phyloP scores from a whole-genome alignment of 2,329 filamentous ascomycete species.

The Apiospora kogelbergensis region DNA sequence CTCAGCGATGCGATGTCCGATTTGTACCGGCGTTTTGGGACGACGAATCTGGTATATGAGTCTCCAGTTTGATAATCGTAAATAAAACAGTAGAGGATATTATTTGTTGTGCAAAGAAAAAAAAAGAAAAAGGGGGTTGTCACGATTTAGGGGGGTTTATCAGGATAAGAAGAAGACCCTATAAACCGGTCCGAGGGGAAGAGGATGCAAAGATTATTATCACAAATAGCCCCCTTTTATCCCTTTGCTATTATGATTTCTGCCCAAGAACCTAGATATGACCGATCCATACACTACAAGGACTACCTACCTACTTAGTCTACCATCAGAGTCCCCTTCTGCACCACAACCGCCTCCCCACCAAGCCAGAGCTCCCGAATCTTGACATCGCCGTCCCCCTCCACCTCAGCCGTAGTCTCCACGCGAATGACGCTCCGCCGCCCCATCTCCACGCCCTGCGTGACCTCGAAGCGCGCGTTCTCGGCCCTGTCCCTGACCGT shows the following conservation, averaged over 20 bases:
- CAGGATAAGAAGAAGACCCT: no score
- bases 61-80: not conserved
- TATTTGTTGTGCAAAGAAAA: no score
- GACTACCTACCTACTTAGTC: constrained; percentile 11
- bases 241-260: no score
- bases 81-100: not conserved
- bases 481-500: constrained; percentile 37
- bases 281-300: no score
- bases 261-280: no score
- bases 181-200: no score
- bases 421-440: constrained; percentile 53
- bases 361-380: constrained; percentile 28
- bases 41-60: not conserved
- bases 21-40: not conserved
- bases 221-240: no score
- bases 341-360: constrained; percentile 31
- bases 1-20: not conserved
- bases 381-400: constrained; percentile 12
- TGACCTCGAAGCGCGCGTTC: constrained; percentile 47
- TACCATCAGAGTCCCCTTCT: constrained; percentile 28
- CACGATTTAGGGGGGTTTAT: no score
- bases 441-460: constrained; percentile 70
- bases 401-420: constrained; percentile 34
- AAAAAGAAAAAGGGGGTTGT: not conserved
- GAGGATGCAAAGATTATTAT: no score